These are phyloP conservation scores for Escallonia herrerae DNA, from an alignment of 129 eudicot species.

Conservation along the genomic window DNA sequence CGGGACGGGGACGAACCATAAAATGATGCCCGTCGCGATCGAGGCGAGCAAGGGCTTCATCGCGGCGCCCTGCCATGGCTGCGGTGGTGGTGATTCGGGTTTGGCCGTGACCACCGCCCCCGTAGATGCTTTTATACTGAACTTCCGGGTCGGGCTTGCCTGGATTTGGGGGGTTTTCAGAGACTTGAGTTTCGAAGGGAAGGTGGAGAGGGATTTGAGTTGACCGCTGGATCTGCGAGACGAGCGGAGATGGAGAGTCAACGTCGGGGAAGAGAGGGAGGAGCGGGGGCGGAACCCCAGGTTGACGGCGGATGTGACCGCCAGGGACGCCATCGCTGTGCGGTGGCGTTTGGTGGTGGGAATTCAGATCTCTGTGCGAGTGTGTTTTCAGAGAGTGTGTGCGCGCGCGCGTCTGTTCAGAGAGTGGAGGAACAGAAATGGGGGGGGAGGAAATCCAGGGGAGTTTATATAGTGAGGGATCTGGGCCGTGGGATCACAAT, in stretches of 20 bases:
- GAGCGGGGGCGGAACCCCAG: conserved; percentile 35
- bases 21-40: conserved; percentile 55
- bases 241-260: conserved; percentile 17
- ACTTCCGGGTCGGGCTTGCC: too few relatives aligned
- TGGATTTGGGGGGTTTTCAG: not conserved
- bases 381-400: not conserved
- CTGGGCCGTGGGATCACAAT: conserved; percentile 24
- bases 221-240: conserved; percentile 22
- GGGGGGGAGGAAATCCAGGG: not conserved
- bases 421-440: conserved; percentile 1
- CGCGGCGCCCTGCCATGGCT: conserved; percentile 73
- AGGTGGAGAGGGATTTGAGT: conserved; percentile 3
- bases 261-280: conserved; percentile 14
- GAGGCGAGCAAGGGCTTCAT: conserved; percentile 55
- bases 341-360: conserved; percentile 30
- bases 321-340: conserved; percentile 69
- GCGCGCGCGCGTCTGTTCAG: not conserved
- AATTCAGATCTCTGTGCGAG: conserved; percentile 13
- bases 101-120: conserved; percentile 21
- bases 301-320: conserved; percentile 59
- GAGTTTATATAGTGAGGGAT: conserved; percentile 5
- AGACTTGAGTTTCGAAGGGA: conserved; percentile 8
- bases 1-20: conserved; percentile 72
- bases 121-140: conserved; percentile 23
- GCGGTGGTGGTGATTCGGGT: conserved; percentile 36